Evolutionary conservation across 148 eudicot genomes (phyloP), one percentile per base, ranked within the genome.

Genomic region (Tetragonia tetragonoides): DNA sequence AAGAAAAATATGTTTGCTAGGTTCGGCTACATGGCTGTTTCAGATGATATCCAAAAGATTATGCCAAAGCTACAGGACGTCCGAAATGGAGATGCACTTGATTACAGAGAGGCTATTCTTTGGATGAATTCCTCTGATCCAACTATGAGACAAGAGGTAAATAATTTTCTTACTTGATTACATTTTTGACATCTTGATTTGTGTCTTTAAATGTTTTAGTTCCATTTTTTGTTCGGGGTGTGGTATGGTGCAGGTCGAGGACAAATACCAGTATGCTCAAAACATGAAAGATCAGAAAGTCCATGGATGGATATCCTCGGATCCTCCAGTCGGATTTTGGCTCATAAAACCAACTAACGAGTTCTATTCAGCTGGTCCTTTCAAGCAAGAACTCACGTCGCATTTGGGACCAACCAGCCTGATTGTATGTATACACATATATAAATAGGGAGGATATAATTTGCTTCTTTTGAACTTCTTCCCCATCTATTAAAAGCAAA

Each of bases 331-430:
- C 8, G 92, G 95, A 57, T 91, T 91, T 80, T 90, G 93, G 93
- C 69, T 86, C 62, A 88, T 90, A 37, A 90, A 85, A 37, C 87
- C 93, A 0, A 86, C 88, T 76, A 79, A 81, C 21, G 95, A 91
- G 82, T 89, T 84, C 72, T 87, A 87, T 34, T 74, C 86, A 0
- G 90, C 85, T 77, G 92, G 95, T 28, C 95, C 92, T 24, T 63
- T 86, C 72, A 91, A 89, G 75, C 95, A 89, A 81, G 92, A 91
- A 40, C 91, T 91, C 69, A 87, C 88, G 44, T 89, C 95, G 23
- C 95, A 91, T 51, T 74, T 78, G 3, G 95, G 95, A 37, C 95
- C 95, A 28, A 78, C 81, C 46, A 76, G 83, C 60, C 84, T 91
- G 23, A 73, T 86, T 10, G 95, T 91, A 79, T 80, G 92, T 77